Evolutionary conservation across 352 stramenopile genomes (phyloP).

Genomic region (Blastocystis sp.): DNA sequence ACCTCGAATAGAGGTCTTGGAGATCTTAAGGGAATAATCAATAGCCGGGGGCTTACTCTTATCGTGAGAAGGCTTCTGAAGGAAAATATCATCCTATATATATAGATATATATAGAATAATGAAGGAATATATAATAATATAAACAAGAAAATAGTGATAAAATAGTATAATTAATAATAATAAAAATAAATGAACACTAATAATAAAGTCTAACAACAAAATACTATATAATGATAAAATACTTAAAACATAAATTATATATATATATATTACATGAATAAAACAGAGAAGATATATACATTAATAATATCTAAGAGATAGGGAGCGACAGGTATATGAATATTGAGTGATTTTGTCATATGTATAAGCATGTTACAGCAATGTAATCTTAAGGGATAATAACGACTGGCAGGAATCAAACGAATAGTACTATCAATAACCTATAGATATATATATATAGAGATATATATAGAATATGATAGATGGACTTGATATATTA

Average conservation of each 20-base stretch:
- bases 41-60: constrained; percentile 46
- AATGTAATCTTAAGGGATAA: constrained; percentile 80
- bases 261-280: constrained; percentile 48
- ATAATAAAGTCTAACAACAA: constrained; percentile 37
- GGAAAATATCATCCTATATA: constrained; percentile 39
- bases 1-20: constrained; percentile 42
- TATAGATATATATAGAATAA: constrained; percentile 19
- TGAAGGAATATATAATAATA: too few species aligned
- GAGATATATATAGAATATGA: too few species aligned
- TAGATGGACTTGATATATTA: constrained; percentile 49
- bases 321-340: constrained; percentile 76
- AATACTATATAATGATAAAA: constrained; percentile 43
- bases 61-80: constrained; percentile 18
- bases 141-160: too few species aligned
- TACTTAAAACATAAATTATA: too few species aligned
- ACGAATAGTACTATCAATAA: constrained; percentile 55
- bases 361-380: constrained; percentile 78
- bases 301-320: constrained; percentile 75
- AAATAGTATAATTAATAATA: too few species aligned
- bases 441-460: too few species aligned
- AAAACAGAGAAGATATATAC: constrained; percentile 65
- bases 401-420: constrained; percentile 52
- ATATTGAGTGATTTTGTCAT: constrained; percentile 71
- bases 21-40: constrained; percentile 40
- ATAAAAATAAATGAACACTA: too few species aligned